phyloP scores from a whole-genome alignment of 345 rosid genomes.

The Citrus maxima region DNA sequence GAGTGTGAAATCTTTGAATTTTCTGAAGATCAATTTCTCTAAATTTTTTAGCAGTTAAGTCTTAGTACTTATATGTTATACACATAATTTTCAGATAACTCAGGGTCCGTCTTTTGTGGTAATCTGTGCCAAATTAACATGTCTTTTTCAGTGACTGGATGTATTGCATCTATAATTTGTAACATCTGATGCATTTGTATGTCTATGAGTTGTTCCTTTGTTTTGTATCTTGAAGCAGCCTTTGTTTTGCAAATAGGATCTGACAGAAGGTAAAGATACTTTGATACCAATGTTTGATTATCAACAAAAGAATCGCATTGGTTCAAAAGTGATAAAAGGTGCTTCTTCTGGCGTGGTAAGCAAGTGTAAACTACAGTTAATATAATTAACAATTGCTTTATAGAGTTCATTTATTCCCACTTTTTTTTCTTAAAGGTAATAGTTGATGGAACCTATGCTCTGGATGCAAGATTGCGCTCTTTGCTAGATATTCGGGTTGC shows the following conservation, averaged over 20 bases:
- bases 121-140: neutral
- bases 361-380: neutral
- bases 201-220: constrained; percentile 9
- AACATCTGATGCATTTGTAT: neutral
- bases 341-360: constrained; percentile 82
- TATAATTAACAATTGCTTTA: constrained; percentile 11
- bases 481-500: constrained; percentile 99
- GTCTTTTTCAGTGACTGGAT: neutral
- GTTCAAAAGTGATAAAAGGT: constrained; percentile 56
- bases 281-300: constrained; percentile 81
- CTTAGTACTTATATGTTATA: neutral
- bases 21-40: neutral
- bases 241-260: constrained; percentile 56
- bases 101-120: neutral
- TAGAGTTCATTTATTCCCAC: constrained; percentile 16
- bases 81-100: neutral
- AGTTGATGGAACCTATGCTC: constrained; percentile 97
- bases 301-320: constrained; percentile 68
- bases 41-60: neutral
- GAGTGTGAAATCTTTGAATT: neutral
- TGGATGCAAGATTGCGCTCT: constrained; percentile 91
- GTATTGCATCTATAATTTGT: neutral
- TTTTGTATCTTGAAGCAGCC: neutral
- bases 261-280: constrained; percentile 70
- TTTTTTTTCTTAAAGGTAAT: constrained; percentile 54